Evolutionary conservation across 78 protist genomes (phyloP), one percentile per base, ranked within the genome.

Genomic region (Dictyostelium intermedium): DNA sequence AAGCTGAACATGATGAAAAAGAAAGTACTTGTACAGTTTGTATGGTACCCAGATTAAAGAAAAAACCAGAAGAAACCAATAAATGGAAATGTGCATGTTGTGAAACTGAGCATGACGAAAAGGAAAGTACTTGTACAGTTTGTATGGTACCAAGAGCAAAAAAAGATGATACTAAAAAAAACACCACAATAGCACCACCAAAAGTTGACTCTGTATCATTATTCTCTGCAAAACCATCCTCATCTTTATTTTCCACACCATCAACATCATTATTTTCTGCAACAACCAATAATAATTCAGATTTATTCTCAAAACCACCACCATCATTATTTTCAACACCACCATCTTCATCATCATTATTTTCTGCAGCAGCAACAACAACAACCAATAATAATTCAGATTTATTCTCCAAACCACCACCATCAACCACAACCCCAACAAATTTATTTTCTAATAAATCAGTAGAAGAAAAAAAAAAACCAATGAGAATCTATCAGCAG

Each of bases 51-150:
- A 61, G 32, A 61, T 6, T n/a, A 20, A 25, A 61, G 13, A 61
- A 61, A 34, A 76, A 76, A 76, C 14, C 14, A 76, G 82, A 76
- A 39, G 25, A 25, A 20, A 37, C n/a, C n/a, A n/a, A n/a, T n/a
- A 34, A 16, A 16, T 72, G 79, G 79, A 72, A 13, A 72, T 72
- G 82, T 41, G 35, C 63, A 77, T 77, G 82, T 77, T 77, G 82
- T n/a, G 82, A 77, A 41, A 18, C 50, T 32, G 60, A 77, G 10
- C 43, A 77, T n/a, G 60, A 77, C 1, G 60, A 16, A 10, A 34
- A 23, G 2, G 45, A 10, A 23, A 41, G 20, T 7, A 35, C 25
- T 14, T 77, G 82, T 43, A 39, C 50, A 23, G 61, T 35, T 23
- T 77, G 82, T 41, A 41, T 77, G 89, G 37, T 61, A 25, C 89